Evolutionary conservation across 805 yeast species (phyloP).

Genomic region (Ogataea pilisensis): DNA sequence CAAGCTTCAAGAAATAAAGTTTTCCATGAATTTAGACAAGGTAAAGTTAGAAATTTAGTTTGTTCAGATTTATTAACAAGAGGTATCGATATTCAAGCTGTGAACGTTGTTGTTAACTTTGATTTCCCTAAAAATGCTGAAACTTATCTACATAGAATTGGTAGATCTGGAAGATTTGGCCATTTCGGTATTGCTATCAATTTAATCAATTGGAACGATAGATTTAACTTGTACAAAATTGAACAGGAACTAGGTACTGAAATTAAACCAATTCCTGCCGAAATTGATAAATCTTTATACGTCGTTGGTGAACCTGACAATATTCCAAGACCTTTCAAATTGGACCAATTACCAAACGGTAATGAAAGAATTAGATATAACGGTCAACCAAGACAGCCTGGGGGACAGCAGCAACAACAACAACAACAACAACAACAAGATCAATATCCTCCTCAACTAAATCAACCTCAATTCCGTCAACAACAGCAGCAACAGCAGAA

Average conservation of each 20-base stretch:
- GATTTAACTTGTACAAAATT: constrained; percentile 87
- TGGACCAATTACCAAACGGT: constrained; percentile 43
- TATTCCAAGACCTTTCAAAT: constrained; percentile 87
- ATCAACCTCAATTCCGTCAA: constrained; percentile 6
- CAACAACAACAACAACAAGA: constrained; percentile 8
- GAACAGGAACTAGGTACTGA: constrained; percentile 98
- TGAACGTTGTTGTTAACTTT: constrained; percentile 94
- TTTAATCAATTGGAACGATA: constrained; percentile 93
- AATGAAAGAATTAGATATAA: constrained; percentile 28
- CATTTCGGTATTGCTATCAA: constrained; percentile 97
- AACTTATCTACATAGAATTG: constrained; percentile 95
- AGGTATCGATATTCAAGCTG: constrained; percentile 99
- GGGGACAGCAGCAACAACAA: constrained; percentile 21
- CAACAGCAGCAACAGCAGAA: neutral
- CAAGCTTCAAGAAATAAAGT: constrained; percentile 96
- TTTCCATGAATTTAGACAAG: constrained; percentile 97
- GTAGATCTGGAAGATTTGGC: constrained; percentile 98
- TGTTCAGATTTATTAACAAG: constrained; percentile 95
- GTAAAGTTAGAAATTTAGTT: constrained; percentile 93
- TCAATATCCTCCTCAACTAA: constrained; percentile 4
- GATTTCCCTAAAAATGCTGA: constrained; percentile 99
- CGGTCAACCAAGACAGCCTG: constrained; percentile 30
- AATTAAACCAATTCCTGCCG: constrained; percentile 94
- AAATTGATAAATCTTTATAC: constrained; percentile 82
- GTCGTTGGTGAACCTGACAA: constrained; percentile 74